phyloP scores from a whole-genome alignment of 768 basidiomycete genomes.

The Trametes cubensis region DNA sequence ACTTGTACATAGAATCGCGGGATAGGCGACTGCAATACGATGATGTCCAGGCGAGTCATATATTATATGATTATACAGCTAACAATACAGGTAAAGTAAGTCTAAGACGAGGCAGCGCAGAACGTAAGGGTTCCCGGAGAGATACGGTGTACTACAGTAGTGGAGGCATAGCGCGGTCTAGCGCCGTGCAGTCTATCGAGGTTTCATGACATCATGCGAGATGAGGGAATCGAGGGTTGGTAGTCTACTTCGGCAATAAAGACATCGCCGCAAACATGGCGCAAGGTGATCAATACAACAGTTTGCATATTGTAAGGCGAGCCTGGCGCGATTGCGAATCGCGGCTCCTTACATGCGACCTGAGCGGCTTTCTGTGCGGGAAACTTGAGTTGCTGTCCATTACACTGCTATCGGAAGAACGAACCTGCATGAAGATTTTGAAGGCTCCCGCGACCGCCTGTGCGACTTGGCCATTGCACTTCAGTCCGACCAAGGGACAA shows the following conservation, averaged over 20 bases:
- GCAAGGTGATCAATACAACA: not conserved
- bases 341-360: not conserved
- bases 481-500: not conserved
- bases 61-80: too few relatives aligned
- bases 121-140: too few relatives aligned
- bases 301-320: not conserved
- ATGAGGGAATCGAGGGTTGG: too few relatives aligned
- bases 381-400: not conserved
- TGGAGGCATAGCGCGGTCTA: too few relatives aligned
- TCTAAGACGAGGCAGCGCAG: too few relatives aligned
- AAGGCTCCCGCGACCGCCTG: not conserved
- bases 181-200: too few relatives aligned
- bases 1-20: too few relatives aligned
- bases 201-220: too few relatives aligned
- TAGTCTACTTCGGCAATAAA: conserved; percentile 3
- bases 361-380: not conserved
- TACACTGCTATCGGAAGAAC: not conserved
- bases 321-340: not conserved
- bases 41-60: too few relatives aligned
- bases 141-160: too few relatives aligned
- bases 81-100: too few relatives aligned
- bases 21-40: too few relatives aligned
- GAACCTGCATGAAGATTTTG: not conserved
- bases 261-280: not conserved
- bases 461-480: not conserved